A percentile compares a stretch with the other conserved stretches of the same genome.
Evolutionary conservation across 1,139 yeast genomes (phyloP).

Genomic region (Diutina sp.): DNA sequence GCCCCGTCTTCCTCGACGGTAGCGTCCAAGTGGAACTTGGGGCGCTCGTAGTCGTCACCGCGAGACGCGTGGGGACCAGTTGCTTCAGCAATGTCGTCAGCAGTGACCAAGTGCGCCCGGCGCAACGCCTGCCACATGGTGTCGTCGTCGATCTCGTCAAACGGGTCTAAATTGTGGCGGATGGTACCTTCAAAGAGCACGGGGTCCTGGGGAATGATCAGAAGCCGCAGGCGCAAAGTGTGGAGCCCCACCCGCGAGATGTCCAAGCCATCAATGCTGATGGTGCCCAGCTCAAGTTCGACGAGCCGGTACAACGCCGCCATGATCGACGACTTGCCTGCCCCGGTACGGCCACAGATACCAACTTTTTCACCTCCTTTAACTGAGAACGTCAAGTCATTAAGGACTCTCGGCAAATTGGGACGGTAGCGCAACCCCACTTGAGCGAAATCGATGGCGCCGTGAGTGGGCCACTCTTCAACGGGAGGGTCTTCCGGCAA

Average conservation of each 20-base stretch:
- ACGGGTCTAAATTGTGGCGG: constrained; percentile 4
- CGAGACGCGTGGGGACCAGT: background rate
- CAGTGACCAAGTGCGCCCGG: constrained; percentile 48
- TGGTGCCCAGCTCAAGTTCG: constrained; percentile 9
- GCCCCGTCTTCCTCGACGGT: constrained; percentile 61
- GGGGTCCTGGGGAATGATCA: constrained; percentile 5
- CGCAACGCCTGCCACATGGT: constrained; percentile 32
- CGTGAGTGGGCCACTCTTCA: background rate
- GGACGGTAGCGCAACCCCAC: constrained; percentile 11
- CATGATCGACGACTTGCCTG: constrained; percentile 14
- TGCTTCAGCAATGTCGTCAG: constrained; percentile 8
- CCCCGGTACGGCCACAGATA: constrained; percentile 14
- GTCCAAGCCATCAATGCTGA: constrained; percentile 29
- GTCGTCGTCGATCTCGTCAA: constrained; percentile 5
- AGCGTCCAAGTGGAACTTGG: constrained; percentile 54
- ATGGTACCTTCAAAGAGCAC: constrained; percentile 3
- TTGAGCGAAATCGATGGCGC: constrained; percentile 7
- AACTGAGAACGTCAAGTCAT: constrained; percentile 8
- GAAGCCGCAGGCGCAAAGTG: constrained; percentile 12
- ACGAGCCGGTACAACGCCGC: constrained; percentile 10
- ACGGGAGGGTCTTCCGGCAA: background rate
- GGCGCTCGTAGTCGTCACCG: background rate
- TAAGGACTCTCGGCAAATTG: constrained; percentile 11
- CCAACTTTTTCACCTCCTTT: constrained; percentile 11
- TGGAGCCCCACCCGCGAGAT: constrained; percentile 31